Evolutionary conservation across 257 asterid species (phyloP).

Genomic region (Solanum appendiculatum): DNA sequence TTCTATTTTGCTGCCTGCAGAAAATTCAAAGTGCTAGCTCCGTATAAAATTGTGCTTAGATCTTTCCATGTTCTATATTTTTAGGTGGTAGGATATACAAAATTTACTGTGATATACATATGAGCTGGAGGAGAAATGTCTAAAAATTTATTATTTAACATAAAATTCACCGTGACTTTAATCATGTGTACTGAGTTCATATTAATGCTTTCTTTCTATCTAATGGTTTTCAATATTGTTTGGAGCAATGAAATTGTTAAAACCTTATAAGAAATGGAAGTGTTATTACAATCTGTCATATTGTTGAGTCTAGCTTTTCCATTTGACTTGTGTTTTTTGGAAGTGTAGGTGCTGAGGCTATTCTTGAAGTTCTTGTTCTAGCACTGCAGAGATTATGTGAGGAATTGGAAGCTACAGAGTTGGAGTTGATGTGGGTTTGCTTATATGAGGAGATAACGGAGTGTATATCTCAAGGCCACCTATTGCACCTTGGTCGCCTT

Average conservation of each 20-base stretch:
- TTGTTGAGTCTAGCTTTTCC: background rate
- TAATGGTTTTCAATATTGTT: background rate
- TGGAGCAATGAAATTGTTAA: background rate
- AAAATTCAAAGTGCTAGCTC: background rate
- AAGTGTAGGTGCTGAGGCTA: slow-evolving; percentile 39
- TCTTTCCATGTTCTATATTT: background rate
- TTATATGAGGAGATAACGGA: slow-evolving; percentile 39
- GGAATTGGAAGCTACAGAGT: slow-evolving; percentile 44
- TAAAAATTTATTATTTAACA: background rate
- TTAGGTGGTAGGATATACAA: background rate
- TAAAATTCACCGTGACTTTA: background rate
- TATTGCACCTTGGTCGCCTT: slow-evolving; percentile 41
- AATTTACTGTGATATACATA: background rate
- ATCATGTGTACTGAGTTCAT: background rate
- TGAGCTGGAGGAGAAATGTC: background rate
- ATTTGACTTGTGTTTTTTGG: background rate
- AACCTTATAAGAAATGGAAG: background rate
- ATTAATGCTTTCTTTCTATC: background rate
- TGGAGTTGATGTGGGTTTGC: slow-evolving; percentile 43
- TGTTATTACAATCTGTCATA: background rate
- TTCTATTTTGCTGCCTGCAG: background rate
- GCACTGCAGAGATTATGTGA: slow-evolving; percentile 52
- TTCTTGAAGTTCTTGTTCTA: slow-evolving; percentile 51
- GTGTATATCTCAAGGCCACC: slow-evolving; percentile 25
- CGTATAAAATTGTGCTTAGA: background rate